phyloP scores from a whole-genome alignment of 2,329 filamentous ascomycete genomes.

The Nothophaeocryptopus gaeumannii region DNA sequence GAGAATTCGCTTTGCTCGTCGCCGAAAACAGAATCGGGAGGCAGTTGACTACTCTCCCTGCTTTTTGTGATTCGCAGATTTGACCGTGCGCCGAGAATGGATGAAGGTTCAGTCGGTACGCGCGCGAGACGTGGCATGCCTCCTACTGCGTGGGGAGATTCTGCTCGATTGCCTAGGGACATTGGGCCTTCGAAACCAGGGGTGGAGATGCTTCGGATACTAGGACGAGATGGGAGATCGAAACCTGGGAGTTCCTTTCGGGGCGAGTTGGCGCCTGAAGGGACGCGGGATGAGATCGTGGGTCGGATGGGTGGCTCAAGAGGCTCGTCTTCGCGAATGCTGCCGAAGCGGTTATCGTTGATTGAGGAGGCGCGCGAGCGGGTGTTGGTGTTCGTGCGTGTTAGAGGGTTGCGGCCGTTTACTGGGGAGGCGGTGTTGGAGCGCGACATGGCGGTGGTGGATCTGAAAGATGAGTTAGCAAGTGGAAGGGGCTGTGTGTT shows the following conservation, averaged over 20 bases:
- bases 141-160: conserved; percentile 49
- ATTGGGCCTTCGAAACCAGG: conserved; percentile 53
- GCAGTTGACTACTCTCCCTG: conserved; percentile 13
- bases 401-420: conserved; percentile 21
- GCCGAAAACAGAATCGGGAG: conserved; percentile 45
- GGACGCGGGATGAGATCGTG: conserved; percentile 49
- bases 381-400: conserved; percentile 43
- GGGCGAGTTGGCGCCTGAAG: conserved; percentile 42
- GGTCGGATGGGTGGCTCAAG: conserved; percentile 51
- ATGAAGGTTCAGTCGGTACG: conserved; percentile 54
- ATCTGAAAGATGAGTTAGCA: not conserved
- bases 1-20: conserved; percentile 53
- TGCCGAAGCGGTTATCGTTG: conserved; percentile 54
- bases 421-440: conserved; percentile 30
- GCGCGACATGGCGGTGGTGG: conserved; percentile 10
- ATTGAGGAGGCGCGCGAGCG: conserved; percentile 63
- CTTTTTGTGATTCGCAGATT: conserved; percentile 44
- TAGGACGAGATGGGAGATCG: conserved; percentile 48
- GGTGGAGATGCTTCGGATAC: conserved; percentile 50
- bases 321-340: conserved; percentile 55
- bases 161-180: conserved; percentile 39
- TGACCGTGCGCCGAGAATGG: conserved; percentile 48
- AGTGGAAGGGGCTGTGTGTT: not conserved
- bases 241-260: conserved; percentile 42
- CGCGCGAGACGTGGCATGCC: conserved; percentile 48